Percentiles rank a stretch among this genome's conserved stretches.
Evolutionary conservation across 2,329 filamentous ascomycete species (phyloP).

Genomic region (Talaromyces sp.): DNA sequence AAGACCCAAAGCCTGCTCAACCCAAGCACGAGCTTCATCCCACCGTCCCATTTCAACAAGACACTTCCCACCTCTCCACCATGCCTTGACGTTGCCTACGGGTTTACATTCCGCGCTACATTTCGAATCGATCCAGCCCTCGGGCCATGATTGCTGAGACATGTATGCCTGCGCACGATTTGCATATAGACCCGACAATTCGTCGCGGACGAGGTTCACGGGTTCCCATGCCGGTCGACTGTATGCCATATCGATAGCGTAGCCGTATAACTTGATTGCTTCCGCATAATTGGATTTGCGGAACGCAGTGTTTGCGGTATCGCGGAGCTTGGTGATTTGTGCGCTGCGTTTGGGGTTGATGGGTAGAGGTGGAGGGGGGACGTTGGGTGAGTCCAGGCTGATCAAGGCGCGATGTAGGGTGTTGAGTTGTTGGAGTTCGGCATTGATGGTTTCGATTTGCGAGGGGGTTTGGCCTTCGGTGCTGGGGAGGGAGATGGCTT

Average conservation of each 20-base stretch:
- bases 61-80: conserved; percentile 85
- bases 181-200: conserved; percentile 73
- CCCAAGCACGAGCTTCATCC: conserved; percentile 78
- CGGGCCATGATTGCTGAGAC: conserved; percentile 76
- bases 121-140: conserved; percentile 84
- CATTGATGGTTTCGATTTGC: conserved; percentile 53
- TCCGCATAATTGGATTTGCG: conserved; percentile 73
- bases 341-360: conserved; percentile 90
- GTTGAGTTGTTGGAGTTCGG: conserved; percentile 74
- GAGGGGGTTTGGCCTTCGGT: conserved; percentile 46
- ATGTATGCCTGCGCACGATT: conserved; percentile 92
- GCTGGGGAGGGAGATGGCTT: conserved; percentile 61
- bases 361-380: conserved; percentile 83
- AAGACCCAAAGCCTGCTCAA: conserved; percentile 74
- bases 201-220: conserved; percentile 76
- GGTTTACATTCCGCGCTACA: conserved; percentile 83
- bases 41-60: conserved; percentile 85
- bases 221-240: conserved; percentile 84
- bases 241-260: conserved; percentile 88
- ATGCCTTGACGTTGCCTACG: conserved; percentile 86
- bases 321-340: conserved; percentile 85
- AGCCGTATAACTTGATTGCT: conserved; percentile 75
- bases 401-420: conserved; percentile 71
- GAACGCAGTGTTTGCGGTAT: conserved; percentile 78
- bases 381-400: conserved; percentile 60